Percentiles rank a stretch among this genome's conserved stretches.
Conservation (phyloP, 306 rosid species). For the Cicer pinnatifidum region DNA sequence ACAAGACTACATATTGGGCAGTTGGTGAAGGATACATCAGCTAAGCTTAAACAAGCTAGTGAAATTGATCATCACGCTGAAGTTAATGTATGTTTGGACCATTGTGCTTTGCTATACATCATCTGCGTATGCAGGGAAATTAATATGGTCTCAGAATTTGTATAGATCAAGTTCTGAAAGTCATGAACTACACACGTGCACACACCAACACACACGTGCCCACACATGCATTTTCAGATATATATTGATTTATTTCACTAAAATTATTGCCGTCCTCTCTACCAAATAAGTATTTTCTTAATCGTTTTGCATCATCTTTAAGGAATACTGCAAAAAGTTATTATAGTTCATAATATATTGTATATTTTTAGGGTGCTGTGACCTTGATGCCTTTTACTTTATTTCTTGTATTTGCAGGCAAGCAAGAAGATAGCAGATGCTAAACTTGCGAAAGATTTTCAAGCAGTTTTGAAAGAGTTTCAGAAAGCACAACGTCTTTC, state of each 20-base stretch:
- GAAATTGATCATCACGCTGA: conserved; percentile 84
- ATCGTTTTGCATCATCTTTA: conserved; percentile 5
- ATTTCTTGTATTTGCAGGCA: conserved; percentile 57
- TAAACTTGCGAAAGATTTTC: conserved; percentile 98
- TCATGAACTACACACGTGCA: background rate
- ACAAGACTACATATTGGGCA: conserved; percentile 93
- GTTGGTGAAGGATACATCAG: conserved; percentile 94
- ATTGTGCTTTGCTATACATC: conserved; percentile 2
- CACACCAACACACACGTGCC: background rate
- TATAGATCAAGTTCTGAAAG: conserved; percentile 32
- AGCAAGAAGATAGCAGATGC: conserved; percentile 98
- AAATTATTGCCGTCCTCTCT: conserved; percentile 3
- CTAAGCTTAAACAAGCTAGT: conserved; percentile 93
- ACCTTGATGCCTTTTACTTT: conserved; percentile 31
- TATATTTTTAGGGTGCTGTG: conserved; percentile 12
- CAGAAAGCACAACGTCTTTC: conserved; percentile 98
- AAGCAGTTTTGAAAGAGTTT: conserved; percentile 90
- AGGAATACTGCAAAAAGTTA: background rate
- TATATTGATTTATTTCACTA: conserved; percentile 7
- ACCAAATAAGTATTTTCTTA: background rate
- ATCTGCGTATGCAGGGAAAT: conserved; percentile 25
- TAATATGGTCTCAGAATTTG: conserved; percentile 35
- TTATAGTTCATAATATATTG: conserved; percentile 9
- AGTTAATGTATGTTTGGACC: conserved; percentile 67
- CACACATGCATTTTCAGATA: background rate